These are phyloP conservation scores for Taxawa tesnikishii DNA, from an alignment of 2,329 filamentous ascomycete genomes.

Conservation along the genomic window DNA sequence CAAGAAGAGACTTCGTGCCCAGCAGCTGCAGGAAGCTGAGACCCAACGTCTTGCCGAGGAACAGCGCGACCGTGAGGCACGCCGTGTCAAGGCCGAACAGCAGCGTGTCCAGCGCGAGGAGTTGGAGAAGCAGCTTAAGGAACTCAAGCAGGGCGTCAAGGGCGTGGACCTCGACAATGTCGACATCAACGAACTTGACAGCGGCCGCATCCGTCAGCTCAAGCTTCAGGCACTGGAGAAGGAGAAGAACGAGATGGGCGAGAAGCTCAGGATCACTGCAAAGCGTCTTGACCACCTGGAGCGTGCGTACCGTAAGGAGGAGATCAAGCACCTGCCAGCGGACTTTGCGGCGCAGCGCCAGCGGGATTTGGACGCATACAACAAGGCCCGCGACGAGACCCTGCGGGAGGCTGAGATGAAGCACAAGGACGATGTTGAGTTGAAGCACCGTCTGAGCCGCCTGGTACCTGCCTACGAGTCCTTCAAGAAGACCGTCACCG, in stretches of 20 bases:
- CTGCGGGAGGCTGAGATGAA: constrained; percentile 72
- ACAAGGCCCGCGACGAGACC: constrained; percentile 64
- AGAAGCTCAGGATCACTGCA: constrained; percentile 79
- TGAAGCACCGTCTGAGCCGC: constrained; percentile 83
- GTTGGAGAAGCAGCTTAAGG: constrained; percentile 78
- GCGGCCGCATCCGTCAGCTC: constrained; percentile 67
- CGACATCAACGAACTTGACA: constrained; percentile 57
- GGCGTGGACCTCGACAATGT: constrained; percentile 75
- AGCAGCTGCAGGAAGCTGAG: constrained; percentile 82
- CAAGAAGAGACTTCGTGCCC: constrained; percentile 73
- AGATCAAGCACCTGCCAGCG: constrained; percentile 75
- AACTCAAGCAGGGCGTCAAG: constrained; percentile 82
- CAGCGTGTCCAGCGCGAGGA: constrained; percentile 51
- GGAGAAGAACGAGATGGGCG: constrained; percentile 92
- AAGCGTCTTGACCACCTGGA: constrained; percentile 97
- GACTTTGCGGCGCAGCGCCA: constrained; percentile 80
- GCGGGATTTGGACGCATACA: constrained; percentile 66
- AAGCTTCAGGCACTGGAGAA: constrained; percentile 94
- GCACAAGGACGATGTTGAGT: constrained; percentile 81
- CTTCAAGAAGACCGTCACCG: constrained; percentile 71
- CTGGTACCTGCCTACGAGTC: constrained; percentile 74
- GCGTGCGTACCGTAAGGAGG: constrained; percentile 91
- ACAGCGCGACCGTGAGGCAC: constrained; percentile 79
- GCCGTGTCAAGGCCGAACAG: constrained; percentile 73
- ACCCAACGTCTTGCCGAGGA: constrained; percentile 81